Evolutionary conservation across 2,329 filamentous ascomycete genomes (phyloP).

Genomic region (Aspergillus udagawae): DNA sequence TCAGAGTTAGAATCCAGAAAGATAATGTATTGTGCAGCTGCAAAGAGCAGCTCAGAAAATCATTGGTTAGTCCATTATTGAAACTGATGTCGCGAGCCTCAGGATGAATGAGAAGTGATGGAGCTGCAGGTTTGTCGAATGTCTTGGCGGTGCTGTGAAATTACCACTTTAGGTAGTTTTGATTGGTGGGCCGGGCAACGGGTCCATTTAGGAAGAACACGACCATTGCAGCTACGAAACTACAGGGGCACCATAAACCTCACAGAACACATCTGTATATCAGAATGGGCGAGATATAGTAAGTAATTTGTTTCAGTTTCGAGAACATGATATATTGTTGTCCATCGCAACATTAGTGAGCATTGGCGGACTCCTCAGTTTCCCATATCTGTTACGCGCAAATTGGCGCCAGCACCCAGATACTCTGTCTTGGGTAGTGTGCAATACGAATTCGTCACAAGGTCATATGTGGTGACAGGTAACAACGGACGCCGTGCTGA

Average conservation of each 20-base stretch:
- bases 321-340: not conserved
- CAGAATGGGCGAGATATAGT: not conserved
- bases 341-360: not conserved
- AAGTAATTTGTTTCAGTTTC: not conserved
- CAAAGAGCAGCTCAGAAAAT: not conserved
- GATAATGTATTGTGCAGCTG: not conserved
- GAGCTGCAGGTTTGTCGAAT: slow-evolving; percentile 6
- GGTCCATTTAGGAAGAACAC: slow-evolving; percentile 5
- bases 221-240: not conserved
- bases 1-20: not conserved
- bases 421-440: not conserved
- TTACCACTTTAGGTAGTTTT: slow-evolving; percentile 25
- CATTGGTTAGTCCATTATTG: not conserved
- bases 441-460: not conserved
- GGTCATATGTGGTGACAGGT: not conserved
- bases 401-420: not conserved
- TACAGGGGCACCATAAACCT: not conserved
- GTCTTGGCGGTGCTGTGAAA: slow-evolving; percentile 33
- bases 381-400: not conserved
- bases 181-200: slow-evolving; percentile 32
- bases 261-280: not conserved
- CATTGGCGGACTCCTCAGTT: not conserved
- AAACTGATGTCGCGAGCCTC: not conserved
- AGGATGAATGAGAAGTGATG: not conserved
- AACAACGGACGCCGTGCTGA: not conserved